phyloP scores from a whole-genome alignment of 129 eudicot genomes.

The Scalesia atractyloides region DNA sequence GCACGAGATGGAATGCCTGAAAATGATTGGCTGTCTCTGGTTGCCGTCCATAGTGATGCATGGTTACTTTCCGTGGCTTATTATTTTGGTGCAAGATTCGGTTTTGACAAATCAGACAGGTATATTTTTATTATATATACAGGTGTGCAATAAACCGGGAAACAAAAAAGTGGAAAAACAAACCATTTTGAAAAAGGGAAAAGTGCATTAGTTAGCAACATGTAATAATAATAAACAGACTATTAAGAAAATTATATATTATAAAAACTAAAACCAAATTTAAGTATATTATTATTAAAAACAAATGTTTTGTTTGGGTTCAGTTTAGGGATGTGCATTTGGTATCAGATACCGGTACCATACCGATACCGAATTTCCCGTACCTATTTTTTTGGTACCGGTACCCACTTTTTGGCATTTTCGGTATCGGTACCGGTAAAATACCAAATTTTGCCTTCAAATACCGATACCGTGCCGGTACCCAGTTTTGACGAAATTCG shows the following conservation, averaged over 20 bases:
- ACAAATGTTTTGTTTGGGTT: not conserved
- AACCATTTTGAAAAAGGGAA: not conserved
- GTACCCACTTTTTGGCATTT: too few relatives aligned
- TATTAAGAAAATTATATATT: not conserved
- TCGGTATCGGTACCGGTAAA: too few relatives aligned
- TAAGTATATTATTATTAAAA: not conserved
- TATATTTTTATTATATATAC: slow-evolving; percentile 17
- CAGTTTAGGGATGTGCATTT: too few relatives aligned
- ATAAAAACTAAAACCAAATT: not conserved
- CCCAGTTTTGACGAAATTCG: too few relatives aligned
- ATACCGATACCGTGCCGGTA: too few relatives aligned
- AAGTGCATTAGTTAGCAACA: not conserved
- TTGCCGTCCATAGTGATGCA: slow-evolving; percentile 94
- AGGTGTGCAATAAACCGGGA: not conserved
- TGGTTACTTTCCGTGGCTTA: slow-evolving; percentile 90
- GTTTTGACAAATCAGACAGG: slow-evolving; percentile 92
- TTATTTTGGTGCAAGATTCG: slow-evolving; percentile 91
- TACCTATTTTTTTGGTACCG: too few relatives aligned
- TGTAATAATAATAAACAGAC: not conserved
- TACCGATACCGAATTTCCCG: too few relatives aligned
- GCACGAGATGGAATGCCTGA: slow-evolving; percentile 99
- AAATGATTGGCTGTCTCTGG: slow-evolving; percentile 90
- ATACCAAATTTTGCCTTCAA: too few relatives aligned
- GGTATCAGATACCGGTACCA: too few relatives aligned
- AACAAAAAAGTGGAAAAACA: not conserved